Conservation (phyloP, 1,139 yeast species). For the Kodamaea arcana region DNA sequence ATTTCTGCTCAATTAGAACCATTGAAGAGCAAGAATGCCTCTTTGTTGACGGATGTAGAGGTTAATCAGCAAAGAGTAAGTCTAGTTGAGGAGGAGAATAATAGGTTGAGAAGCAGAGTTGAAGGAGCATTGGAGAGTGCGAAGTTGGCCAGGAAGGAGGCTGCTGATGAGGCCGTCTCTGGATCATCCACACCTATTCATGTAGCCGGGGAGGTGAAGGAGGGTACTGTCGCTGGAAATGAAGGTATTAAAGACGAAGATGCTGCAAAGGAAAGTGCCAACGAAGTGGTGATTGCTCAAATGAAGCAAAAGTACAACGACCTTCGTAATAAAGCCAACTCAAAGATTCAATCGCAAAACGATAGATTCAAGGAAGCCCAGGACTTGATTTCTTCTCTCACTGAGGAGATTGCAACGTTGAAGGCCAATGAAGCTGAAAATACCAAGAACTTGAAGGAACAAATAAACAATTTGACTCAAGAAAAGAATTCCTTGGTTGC, state of each 20-base stretch:
- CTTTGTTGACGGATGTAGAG: conserved; percentile 24
- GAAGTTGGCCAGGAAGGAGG: conserved; percentile 1
- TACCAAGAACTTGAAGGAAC: conserved; percentile 2
- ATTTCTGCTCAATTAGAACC: conserved; percentile 18
- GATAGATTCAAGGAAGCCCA: conserved; percentile 22
- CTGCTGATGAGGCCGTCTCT: conserved; percentile 1
- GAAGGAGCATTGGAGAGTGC: conserved; percentile 32
- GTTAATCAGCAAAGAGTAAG: conserved; percentile 30
- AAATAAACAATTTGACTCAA: conserved; percentile 9
- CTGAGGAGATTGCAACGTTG: conserved; percentile 10
- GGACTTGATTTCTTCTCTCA: conserved; percentile 15
- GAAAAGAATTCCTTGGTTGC: conserved; percentile 11
- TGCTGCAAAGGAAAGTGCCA: conserved; percentile 14
- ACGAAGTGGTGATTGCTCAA: conserved; percentile 12
- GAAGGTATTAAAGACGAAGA: conserved; percentile 7
- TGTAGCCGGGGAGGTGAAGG: not conserved
- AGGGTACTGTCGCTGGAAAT: conserved; percentile 2
- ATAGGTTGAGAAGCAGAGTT: conserved; percentile 23
- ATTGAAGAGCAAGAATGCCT: conserved; percentile 18
- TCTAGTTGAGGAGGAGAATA: conserved; percentile 37
- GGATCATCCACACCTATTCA: conserved; percentile 1
- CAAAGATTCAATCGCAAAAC: conserved; percentile 19
- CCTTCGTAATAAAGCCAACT: conserved; percentile 25
- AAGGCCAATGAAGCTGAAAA: conserved; percentile 6
- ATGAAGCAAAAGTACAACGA: conserved; percentile 28